Conservation (phyloP, 176 grass and related monocot species). For the Sorghum bicolor region DNA sequence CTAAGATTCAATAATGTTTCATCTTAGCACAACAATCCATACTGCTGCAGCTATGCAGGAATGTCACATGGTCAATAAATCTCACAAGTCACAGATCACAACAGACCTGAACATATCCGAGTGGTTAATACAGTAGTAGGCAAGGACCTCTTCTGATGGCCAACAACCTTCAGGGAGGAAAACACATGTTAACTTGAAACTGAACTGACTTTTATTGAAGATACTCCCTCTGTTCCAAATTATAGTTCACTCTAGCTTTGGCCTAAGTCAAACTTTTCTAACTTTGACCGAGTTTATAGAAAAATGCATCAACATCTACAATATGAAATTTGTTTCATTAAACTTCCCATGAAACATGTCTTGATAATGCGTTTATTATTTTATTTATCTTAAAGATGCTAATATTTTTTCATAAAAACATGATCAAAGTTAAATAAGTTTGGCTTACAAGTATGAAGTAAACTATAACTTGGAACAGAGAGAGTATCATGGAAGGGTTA, state of each 20-base stretch:
- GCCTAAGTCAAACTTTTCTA: neutral
- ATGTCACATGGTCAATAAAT: conserved; percentile 2
- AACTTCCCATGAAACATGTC: neutral
- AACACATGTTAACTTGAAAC: neutral
- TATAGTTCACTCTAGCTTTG: neutral
- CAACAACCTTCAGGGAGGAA: conserved; percentile 57
- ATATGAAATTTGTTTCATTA: neutral
- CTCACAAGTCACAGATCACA: neutral
- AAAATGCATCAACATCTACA: neutral
- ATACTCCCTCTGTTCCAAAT: neutral
- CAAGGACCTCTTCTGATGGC: conserved; percentile 99
- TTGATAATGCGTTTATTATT: neutral
- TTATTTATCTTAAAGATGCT: neutral
- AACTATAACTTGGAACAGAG: neutral
- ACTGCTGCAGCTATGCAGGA: neutral
- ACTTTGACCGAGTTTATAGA: neutral
- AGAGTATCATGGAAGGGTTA: neutral
- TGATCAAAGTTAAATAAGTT: neutral
- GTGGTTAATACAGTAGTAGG: conserved; percentile 80
- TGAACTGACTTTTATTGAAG: neutral
- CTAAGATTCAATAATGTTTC: neutral
- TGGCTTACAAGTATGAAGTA: neutral
- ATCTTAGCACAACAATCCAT: neutral
- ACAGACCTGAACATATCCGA: conserved; percentile 76
- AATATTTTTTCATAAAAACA: neutral